phyloP scores from a whole-genome alignment of 192 early-diverging fungal genomes.

The Gorgonomyces haynaldii region DNA sequence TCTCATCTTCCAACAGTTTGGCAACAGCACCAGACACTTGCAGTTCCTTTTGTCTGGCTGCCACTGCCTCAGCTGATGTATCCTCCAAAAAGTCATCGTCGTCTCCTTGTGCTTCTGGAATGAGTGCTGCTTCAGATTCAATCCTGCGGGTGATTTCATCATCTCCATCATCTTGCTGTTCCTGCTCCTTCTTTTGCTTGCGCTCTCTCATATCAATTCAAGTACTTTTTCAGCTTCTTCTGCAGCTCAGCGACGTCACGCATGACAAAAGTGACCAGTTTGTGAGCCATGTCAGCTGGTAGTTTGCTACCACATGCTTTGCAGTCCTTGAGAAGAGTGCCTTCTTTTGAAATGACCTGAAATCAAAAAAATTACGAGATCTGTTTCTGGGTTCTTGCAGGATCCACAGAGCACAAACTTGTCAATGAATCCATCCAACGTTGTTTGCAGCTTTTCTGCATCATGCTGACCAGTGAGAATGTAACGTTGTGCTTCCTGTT shows the following conservation, averaged over 20 bases:
- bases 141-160: slow-evolving; percentile 60
- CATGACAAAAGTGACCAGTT: slow-evolving; percentile 77
- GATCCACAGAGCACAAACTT: slow-evolving; percentile 86
- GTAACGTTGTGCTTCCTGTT: slow-evolving; percentile 83
- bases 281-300: slow-evolving; percentile 78
- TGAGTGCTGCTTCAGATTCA: slow-evolving; percentile 59
- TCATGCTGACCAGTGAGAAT: slow-evolving; percentile 94
- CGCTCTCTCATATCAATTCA: slow-evolving; percentile 36
- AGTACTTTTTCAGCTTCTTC: slow-evolving; percentile 16
- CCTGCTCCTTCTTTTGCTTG: slow-evolving; percentile 28
- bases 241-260: slow-evolving; percentile 70
- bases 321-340: slow-evolving; percentile 62
- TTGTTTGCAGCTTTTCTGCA: slow-evolving; percentile 66
- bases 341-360: slow-evolving; percentile 32
- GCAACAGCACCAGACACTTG: slow-evolving; percentile 29
- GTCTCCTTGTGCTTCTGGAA: slow-evolving; percentile 51
- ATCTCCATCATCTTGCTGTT: slow-evolving; percentile 37
- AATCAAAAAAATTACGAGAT: slow-evolving; percentile 45
- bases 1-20: slow-evolving; percentile 38
- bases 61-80: slow-evolving; percentile 66
- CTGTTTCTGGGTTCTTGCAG: slow-evolving; percentile 97
- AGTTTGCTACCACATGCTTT: slow-evolving; percentile 82
- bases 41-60: slow-evolving; percentile 59
- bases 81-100: slow-evolving; percentile 70
- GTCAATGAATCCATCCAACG: slow-evolving; percentile 84